Base-by-base conservation (phyloP, 805 yeast species). In the Suhomyces vadensis region DNA sequence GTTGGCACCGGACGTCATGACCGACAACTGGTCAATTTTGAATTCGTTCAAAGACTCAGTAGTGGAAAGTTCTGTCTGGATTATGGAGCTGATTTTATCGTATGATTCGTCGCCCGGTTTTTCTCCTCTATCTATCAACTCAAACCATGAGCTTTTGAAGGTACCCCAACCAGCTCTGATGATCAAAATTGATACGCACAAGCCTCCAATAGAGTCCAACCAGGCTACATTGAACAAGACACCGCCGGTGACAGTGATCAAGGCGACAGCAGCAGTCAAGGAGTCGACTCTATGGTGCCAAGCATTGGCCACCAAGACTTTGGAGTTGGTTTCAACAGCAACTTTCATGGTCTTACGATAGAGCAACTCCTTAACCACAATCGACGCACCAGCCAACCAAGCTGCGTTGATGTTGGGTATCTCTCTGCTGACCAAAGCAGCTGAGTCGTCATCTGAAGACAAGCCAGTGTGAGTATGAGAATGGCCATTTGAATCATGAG, bases 221-320 rank as follows among this genome's bases (percentile, higher is more conserved):
- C 97, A 89, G 35, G 82, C 82, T 31, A 88, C 77, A 50, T 83
- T 78, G 49, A 90, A 78, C 47, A 88, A 71, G 53, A 86, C 83
- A 25, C 97, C 95, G 1, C 91, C 83, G 0, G 95, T 78, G 41
- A 94, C 94, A 1, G 98, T 90, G 3, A 82, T 77, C 16, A 92
- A 75, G 0, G 98, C 97, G 6, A 92, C 98, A 17, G 85, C 74
- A 0, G 97, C 88, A 1, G 98, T 95, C 54, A 94, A 63, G 0
- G 96, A 85, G 60, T 94, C 99, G 8, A 92, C 94, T 50, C 99
- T 77, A 61, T 94, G 99, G 63, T 94, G 99, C 98, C 99, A 94
- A 3, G 99, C 99, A 60, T 94, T 94, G 3, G 99, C 99, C 39
- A 88, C 82, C 38, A 94, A 74, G 3, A 94, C 98, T 50, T 89